Conservation (phyloP, 2,329 filamentous ascomycete genomes). For the Diaporthe caulivora region DNA sequence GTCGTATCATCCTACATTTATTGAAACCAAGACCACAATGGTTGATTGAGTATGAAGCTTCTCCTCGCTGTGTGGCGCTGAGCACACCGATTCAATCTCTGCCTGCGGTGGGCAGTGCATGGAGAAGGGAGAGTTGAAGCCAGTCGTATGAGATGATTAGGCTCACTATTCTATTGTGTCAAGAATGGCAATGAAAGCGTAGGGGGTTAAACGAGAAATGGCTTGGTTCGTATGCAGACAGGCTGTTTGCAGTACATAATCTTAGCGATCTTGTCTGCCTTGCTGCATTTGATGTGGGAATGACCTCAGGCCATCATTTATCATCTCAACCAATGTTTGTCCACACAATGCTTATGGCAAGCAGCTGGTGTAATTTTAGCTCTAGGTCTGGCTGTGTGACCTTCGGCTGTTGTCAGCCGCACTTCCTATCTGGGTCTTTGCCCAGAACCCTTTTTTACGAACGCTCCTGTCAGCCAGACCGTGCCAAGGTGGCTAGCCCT, state of each 20-base stretch:
- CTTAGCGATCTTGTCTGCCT: neutral
- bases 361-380: neutral
- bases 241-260: neutral
- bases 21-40: neutral
- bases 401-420: constrained; percentile 11
- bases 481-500: constrained; percentile 23
- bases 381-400: neutral
- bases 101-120: neutral
- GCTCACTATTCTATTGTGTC: neutral
- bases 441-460: neutral
- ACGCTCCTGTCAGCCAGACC: neutral
- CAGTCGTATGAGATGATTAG: neutral
- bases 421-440: constrained; percentile 14
- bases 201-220: neutral
- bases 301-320: neutral
- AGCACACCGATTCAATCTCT: neutral
- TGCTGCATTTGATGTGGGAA: neutral
- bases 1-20: neutral
- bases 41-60: neutral
- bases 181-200: neutral
- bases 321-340: neutral
- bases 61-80: neutral
- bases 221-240: neutral
- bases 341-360: neutral
- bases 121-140: neutral